Evolutionary conservation across 306 rosid species (phyloP), one percentile per base, ranked within the genome.

Genomic region (Potentilla sterilis): DNA sequence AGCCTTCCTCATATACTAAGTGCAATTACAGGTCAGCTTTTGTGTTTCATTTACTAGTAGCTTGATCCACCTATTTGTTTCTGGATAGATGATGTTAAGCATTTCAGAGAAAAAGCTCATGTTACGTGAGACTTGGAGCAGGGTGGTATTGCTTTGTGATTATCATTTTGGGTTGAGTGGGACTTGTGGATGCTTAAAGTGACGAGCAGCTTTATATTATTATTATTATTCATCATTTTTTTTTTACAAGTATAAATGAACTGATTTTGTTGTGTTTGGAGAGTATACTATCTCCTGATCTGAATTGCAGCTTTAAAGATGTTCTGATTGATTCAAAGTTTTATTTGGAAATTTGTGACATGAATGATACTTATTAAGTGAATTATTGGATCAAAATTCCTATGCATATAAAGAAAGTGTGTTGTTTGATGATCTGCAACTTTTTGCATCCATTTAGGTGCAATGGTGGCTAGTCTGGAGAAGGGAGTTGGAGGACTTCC

Each of bases 11-110:
- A 80, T 70, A 67, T 87, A 72, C 85, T 90, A 73, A 87, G 82
- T 77, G 77, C 84, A 66, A 75, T 81, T 74, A 71, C 82, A 86
- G 98, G 97, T 94, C 83, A 81, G 81, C 79, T 83, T 77, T 80
- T 62, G 75, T 69, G 41, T 64, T 70, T 51, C 41, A 28, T 78
- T 74, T 63, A 64, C 41, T 74, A 73, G 42, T 37, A 44, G 42
- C 44, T 51, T 72, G 61, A 42, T 59, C n/a, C 7, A 66, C 32
- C 10, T 41, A 66, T 38, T 40, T 18, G 32, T 19, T 63, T 63
- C 13, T 0, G 6, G 24, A 63, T 35, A 63, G 69, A 35, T 63
- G 22, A 6, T 15, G 6, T 3, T 16, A 24, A 28, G 19, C 18
- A 28, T 12, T 59, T 59, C 40, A 59, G 16, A 11, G 28, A 12